These are phyloP conservation scores for Triticum monococcum DNA, from an alignment of 176 grass and related monocot species.

Conservation along the genomic window DNA sequence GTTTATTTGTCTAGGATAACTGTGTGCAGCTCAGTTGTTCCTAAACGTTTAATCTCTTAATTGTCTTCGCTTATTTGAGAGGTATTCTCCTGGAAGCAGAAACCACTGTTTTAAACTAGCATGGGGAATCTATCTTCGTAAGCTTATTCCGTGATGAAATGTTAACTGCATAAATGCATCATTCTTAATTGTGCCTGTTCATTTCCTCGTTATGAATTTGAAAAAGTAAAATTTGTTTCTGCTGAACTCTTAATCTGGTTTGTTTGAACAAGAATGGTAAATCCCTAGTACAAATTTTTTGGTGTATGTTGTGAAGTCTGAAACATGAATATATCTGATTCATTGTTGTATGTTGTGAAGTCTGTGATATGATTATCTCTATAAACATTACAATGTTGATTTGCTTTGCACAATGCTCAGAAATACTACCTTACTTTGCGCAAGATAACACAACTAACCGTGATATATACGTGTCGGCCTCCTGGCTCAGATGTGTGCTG, in stretches of 20 bases:
- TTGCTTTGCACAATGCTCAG: background rate
- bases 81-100: background rate
- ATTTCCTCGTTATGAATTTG: background rate
- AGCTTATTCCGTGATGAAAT: background rate
- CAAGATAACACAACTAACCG: background rate
- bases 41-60: background rate
- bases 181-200: background rate
- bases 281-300: background rate
- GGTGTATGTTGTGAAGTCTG: background rate
- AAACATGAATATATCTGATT: background rate
- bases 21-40: background rate
- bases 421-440: background rate
- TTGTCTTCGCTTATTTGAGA: background rate
- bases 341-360: background rate
- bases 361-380: background rate
- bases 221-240: background rate
- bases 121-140: background rate
- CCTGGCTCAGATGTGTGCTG: background rate
- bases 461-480: background rate
- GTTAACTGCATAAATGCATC: background rate
- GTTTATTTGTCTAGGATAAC: background rate
- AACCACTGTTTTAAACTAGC: background rate
- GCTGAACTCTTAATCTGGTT: background rate
- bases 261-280: background rate
- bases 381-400: background rate